A percentile compares a stretch with the other conserved stretches of the same genome.
Evolutionary conservation across 164 flowering plant species (phyloP).

Genomic region (Vitis rotundifolia): DNA sequence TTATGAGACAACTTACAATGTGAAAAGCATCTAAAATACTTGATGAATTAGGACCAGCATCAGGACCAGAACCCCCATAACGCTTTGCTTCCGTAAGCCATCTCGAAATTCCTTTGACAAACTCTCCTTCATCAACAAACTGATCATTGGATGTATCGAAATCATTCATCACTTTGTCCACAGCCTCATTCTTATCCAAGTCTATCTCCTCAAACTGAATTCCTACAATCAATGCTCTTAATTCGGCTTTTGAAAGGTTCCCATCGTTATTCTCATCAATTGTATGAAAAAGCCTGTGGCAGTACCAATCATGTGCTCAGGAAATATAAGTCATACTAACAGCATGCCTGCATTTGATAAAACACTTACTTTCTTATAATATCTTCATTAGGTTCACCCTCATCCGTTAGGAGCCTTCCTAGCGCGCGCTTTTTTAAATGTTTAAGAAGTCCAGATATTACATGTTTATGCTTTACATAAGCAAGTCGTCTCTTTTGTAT

Average conservation of each 20-base stretch:
- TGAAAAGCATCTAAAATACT: slow-evolving; percentile 42
- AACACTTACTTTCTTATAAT: slow-evolving; percentile 48
- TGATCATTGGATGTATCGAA: slow-evolving; percentile 61
- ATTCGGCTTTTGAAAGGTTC: slow-evolving; percentile 44
- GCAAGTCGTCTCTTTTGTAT: slow-evolving; percentile 69
- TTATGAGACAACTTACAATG: slow-evolving; percentile 35
- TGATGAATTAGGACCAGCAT: slow-evolving; percentile 32
- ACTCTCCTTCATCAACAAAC: slow-evolving; percentile 44
- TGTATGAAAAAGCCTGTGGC: slow-evolving; percentile 56
- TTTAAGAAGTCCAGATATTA: slow-evolving; percentile 65
- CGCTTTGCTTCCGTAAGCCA: slow-evolving; percentile 64
- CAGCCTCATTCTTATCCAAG: slow-evolving; percentile 62
- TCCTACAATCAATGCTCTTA: slow-evolving; percentile 72
- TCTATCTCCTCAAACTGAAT: slow-evolving; percentile 61
- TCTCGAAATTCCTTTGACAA: slow-evolving; percentile 50
- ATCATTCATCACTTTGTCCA: slow-evolving; percentile 53
- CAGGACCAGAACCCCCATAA: slow-evolving; percentile 16
- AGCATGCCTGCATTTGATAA: neutral
- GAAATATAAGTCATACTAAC: neutral
- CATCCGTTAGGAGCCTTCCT: slow-evolving; percentile 60
- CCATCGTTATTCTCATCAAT: slow-evolving; percentile 55
- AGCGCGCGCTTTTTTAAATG: slow-evolving; percentile 49
- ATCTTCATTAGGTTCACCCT: slow-evolving; percentile 59
- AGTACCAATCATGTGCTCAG: slow-evolving; percentile 1
- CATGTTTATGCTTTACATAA: slow-evolving; percentile 74